phyloP scores from a whole-genome alignment of 176 grass and related monocot genomes.

The Oryza brachyantha region DNA sequence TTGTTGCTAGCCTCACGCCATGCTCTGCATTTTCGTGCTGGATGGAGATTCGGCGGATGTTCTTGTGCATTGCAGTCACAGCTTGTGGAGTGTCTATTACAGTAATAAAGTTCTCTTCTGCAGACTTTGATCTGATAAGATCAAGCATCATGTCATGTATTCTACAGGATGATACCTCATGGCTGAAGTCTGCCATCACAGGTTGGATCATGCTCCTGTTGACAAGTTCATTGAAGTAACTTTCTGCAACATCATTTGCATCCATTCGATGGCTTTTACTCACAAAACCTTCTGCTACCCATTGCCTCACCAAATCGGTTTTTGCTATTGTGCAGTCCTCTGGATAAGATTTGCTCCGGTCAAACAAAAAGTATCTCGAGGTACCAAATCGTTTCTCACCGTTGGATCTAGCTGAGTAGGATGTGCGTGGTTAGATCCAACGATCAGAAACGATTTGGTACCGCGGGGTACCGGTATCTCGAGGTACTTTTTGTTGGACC shows the following conservation, averaged over 20 bases:
- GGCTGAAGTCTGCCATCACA: not conserved
- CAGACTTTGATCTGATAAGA: not conserved
- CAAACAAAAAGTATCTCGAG: too few relatives aligned
- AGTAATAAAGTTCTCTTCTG: slow-evolving; percentile 30
- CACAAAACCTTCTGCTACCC: slow-evolving; percentile 2
- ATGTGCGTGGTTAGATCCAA: too few relatives aligned
- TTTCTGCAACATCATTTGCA: slow-evolving; percentile 15
- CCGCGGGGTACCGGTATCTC: too few relatives aligned
- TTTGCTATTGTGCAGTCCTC: not conserved
- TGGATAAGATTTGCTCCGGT: too few relatives aligned
- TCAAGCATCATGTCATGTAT: not conserved
- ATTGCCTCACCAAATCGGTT: not conserved
- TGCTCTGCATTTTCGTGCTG: not conserved
- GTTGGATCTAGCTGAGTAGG: too few relatives aligned
- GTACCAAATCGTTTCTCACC: too few relatives aligned
- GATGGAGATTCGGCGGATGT: not conserved
- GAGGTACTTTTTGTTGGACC: too few relatives aligned
- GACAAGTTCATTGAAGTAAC: slow-evolving; percentile 44
- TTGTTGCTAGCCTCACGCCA: too few relatives aligned
- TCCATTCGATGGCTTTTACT: not conserved
- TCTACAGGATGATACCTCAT: not conserved
- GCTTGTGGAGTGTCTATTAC: not conserved
- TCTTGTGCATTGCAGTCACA: not conserved
- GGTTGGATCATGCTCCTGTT: slow-evolving; percentile 44
- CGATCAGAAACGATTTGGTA: too few relatives aligned